Evolutionary conservation across 495 filamentous ascomycete species (phyloP), one percentile per base, ranked within the genome.

Genomic region (Cercophora scortea): DNA sequence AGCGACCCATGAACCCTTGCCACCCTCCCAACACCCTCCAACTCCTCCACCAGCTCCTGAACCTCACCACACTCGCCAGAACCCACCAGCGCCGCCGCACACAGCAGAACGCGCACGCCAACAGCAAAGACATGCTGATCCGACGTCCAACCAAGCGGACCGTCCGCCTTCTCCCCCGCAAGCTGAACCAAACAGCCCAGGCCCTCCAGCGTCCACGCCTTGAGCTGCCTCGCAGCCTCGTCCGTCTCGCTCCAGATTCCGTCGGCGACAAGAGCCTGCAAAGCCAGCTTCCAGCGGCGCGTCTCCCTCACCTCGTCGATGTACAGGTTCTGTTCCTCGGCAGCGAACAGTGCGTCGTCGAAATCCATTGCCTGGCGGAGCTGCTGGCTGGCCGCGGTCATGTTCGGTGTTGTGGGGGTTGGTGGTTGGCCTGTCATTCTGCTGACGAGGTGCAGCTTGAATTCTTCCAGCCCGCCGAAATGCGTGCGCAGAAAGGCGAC

Each of bases 271-370:
- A 82, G 47, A 0, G 52, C 45, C 1, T 57, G 36, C 9, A 86
- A 71, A 11, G 76, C 68, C 7, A 61, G 50, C 3, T 74, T 67
- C 91, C 90, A 96, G 11, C 78, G 49, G 17, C 74, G 71, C 1
- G 80, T 72, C 67, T 96, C 91, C 8, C 78, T 67, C 3, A 88
- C 79, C 45, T 87, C 80, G 59, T 96, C 91, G 46, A 93, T 73
- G 62, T 86, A 96, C 0, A 96, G 72, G 53, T 98, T 98, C 56
- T 92, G 89, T 58, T 93, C 90, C 68, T 98, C 93, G 58, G 87
- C 76, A 12, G 80, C 82, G 60, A 98, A 98, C 0, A 98, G 71
- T 2, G 86, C 77, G 32, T 79, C 83, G 59, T 88, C 83, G 45
- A 84, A 81, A 45, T 78, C 75, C 41, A 78, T 60, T 18, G 79